Base-by-base conservation (phyloP, 306 rosid species). In the Lotus japonicus region DNA sequence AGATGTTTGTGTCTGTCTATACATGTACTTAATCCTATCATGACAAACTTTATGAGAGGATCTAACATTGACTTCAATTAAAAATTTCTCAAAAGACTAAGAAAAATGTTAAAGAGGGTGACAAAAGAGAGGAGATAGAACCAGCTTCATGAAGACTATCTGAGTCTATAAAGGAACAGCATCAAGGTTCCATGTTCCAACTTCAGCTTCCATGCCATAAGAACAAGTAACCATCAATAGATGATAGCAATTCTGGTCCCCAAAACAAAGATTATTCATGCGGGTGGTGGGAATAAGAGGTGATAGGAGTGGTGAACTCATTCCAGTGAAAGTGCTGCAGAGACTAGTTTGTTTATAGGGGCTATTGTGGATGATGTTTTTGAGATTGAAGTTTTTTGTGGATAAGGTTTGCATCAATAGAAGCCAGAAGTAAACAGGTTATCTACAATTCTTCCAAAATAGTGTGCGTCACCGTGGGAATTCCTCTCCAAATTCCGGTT, bases 351-450 rank as follows among this genome's bases (percentile, higher is more conserved):
- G 41, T 73, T 53, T 72, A 19, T 11, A 17, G 57, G 15, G 28
- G 18, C 0, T 35, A 11, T 57, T 44, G 67, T 63, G 73, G 78
- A 81, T 76, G 67, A 77, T 56, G 15, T 11, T 66, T 44, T 5
- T 15, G 12, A 12, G 60, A 58, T 56, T 62, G 43, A 55, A 39
- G 28, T 11, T 17, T 2, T 51, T 38, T 35, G 48, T 61, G 70
- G 82, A 81, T 77, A 77, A 81, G 82, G 64, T 63, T 73, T 64
- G 21, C 28, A 11, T 48, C 62, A 18, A 2, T 44, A 16, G 2
- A 58, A 63, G 58, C 81, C 75, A 71, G 58, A 60, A 38, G 21
- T 42, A 49, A 63, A 48, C 26, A 6, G 49, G 12, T 52, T 53
- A 13, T 8, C 16, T 7, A 19, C 46, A n/a, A 53, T 35, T 4